phyloP scores from a whole-genome alignment of 1,284 basidiomycete species.

The Leccinum ponderosum region DNA sequence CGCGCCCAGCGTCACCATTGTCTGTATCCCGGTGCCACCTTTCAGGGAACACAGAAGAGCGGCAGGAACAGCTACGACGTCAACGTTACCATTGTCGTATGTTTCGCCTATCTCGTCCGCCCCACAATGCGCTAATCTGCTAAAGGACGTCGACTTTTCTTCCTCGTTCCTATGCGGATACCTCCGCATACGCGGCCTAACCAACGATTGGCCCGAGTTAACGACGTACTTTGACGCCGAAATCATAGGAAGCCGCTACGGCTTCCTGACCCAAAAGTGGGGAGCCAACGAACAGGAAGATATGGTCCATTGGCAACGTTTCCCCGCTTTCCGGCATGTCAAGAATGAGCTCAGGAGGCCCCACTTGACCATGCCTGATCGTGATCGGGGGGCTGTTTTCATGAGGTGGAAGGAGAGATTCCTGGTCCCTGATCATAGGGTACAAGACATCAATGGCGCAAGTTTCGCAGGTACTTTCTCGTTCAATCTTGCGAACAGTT shows the following conservation, averaged over 20 bases:
- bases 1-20: slow-evolving; percentile 77
- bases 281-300: slow-evolving; percentile 88
- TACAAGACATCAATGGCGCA: slow-evolving; percentile 93
- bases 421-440: slow-evolving; percentile 90
- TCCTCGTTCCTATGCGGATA: slow-evolving; percentile 85
- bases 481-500: background rate
- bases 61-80: slow-evolving; percentile 87
- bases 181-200: slow-evolving; percentile 85
- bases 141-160: slow-evolving; percentile 79
- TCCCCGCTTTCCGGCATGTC: slow-evolving; percentile 84
- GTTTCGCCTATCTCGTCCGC: slow-evolving; percentile 33
- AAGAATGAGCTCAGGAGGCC: slow-evolving; percentile 74
- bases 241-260: slow-evolving; percentile 86
- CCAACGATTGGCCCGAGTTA: slow-evolving; percentile 87
- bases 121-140: slow-evolving; percentile 1
- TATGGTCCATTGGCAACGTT: slow-evolving; percentile 88
- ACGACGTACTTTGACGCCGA: slow-evolving; percentile 95
- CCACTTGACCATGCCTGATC: slow-evolving; percentile 72
- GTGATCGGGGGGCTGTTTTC: slow-evolving; percentile 78
- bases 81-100: slow-evolving; percentile 75
- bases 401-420: slow-evolving; percentile 98
- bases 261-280: slow-evolving; percentile 85
- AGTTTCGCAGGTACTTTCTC: slow-evolving; percentile 82
- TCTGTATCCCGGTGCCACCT: slow-evolving; percentile 77
- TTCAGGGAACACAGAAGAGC: slow-evolving; percentile 81